Evolutionary conservation across 352 stramenopile genomes (phyloP), one percentile per base, ranked within the genome.

Genomic region (Chrysophaeum taylorii): DNA sequence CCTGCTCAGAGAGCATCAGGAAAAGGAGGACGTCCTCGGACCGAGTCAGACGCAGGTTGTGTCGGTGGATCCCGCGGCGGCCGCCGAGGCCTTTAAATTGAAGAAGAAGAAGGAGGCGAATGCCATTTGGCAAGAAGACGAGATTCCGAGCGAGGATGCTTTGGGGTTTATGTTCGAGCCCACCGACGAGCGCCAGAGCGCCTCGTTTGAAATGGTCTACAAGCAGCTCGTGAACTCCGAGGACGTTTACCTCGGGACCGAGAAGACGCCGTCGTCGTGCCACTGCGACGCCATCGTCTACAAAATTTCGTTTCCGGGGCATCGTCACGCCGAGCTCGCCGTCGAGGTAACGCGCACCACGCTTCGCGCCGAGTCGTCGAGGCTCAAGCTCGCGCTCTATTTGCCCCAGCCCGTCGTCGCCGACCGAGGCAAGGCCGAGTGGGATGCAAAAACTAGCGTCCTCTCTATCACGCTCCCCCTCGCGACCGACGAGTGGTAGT

Each of bases 361-460:
- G 39, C 57, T 66, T 9, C 5, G 33, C 33, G 57, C 57, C 1
- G 15, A 27, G 18, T 66, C 57, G n/a, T 57, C 45, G 45, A 12
- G 45, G 4, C 57, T 62, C 33, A 38, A 29, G 38, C 57, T 73
- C 57, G 53, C 54, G 14, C 37, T 73, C 33, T 73, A 73, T 61
- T 61, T 73, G 16, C 69, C 69, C 12, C 69, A 73, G 69, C 54
- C 57, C 37, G 69, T 73, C 25, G 35, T 64, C 42, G 35, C 69
- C 18, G 69, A 73, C 69, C 31, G 61, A 25, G 69, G 60, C 27
- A 45, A 23, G 15, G 69, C 69, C 21, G 35, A 70, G 60, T 73
- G 67, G 48, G 69, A 73, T 31, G 41, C 15, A 7, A 61, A 70
- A 14, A 70, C 39, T 16, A 35, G 29, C 4, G 38, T 73, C 35